Base-by-base conservation (phyloP, 2,329 filamentous ascomycete species). In the Rhinocladiella similis region DNA sequence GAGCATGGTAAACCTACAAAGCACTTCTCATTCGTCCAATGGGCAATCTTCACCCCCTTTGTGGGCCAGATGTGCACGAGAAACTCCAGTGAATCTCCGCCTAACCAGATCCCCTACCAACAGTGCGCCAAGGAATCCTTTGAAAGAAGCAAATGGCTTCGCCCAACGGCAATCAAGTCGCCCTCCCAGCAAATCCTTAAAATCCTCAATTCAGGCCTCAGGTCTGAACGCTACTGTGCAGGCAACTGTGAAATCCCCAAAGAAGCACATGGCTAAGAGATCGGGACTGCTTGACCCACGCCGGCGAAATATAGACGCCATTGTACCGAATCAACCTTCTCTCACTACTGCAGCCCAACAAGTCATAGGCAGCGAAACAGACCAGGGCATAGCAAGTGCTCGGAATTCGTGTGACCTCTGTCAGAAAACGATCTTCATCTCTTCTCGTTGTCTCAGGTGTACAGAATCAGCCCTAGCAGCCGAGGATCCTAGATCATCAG, bases 381-480 rank as follows among this genome's bases (percentile, higher is more conserved):
- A 16, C 42, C 42, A 45, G 18, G 22, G 9, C 14, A 14, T 12
- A 14, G 7, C 45, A 45, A 25, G 5, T 20, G 9, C 9, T 9
- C 33, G 12, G n/a, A 55, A 55, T 36, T 5, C 10, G n/a, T 55
- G 53, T 27, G 29, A 47, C 5, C 12, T 25, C 7, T 55, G 53
- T 38, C 38, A 45, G 10, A 50, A 51, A 20, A 6, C 38, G 5
- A 55, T 50, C 2, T 20, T 55, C 12, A 25, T 2, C 9, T 18
- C 25, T 18, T 36, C 36, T 39, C 47, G 25, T 7, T 55, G 53
- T 29, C 27, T 39, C 18, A 46, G 18, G 14, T 55, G 53, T 19
- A 45, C 3, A 20, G 39, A 45, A 19, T n/a, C 12, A 36, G n/a
- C 18, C 1, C 14, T 9, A 13, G 48, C n/a, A 50, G 13, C 18